Base-by-base conservation (phyloP, 768 basidiomycete species). In the Baorangia bicolor region DNA sequence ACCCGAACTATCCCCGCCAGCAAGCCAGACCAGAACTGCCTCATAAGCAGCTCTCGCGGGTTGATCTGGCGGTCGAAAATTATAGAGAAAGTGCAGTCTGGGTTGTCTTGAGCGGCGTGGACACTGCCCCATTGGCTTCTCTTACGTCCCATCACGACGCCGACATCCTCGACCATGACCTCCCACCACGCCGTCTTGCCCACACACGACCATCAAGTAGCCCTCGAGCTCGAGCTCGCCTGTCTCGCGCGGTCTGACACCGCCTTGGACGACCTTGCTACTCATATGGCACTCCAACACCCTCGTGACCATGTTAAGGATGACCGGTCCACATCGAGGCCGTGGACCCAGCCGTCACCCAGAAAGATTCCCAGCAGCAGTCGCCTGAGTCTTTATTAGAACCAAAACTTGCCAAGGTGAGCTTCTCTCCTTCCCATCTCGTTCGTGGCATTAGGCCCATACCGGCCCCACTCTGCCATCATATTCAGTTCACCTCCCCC, bases 371-470 rank as follows among this genome's bases (percentile, higher is more conserved):
- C 27, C 81, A 81, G 64, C 85, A 85, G 42, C 87, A 81, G 78
- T 69, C 81, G 58, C 74, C 81, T 7, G 88, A 89, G 55, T 75
- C 78, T 49, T 85, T 87, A 64, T 82, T 86, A 65, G 89, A 90
- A 62, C 75, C 88, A 68, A 91, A 91, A 78, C 90, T 89, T 82
- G 89, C 91, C 75, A 92, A 89, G 81, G 87, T 86, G 69, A 63
- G 83, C 65, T 60, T 60, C 67, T 65, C 47, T 51, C 54, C 55
- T 59, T 58, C 55, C 45, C 49, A 55, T 62, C 44, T 48, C 54
- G 41, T 61, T 56, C 60, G 46, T 63, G 44, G 44, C 51, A 47
- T 33, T 51, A 25, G 54, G 42, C 52, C 58, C 38, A 46, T 64
- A 51, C 56, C 56, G 45, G 58, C 47, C 39, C 49, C 52, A 53